Conservation (phyloP, 192 early-diverging fungal genomes). For the Podila horticola region DNA sequence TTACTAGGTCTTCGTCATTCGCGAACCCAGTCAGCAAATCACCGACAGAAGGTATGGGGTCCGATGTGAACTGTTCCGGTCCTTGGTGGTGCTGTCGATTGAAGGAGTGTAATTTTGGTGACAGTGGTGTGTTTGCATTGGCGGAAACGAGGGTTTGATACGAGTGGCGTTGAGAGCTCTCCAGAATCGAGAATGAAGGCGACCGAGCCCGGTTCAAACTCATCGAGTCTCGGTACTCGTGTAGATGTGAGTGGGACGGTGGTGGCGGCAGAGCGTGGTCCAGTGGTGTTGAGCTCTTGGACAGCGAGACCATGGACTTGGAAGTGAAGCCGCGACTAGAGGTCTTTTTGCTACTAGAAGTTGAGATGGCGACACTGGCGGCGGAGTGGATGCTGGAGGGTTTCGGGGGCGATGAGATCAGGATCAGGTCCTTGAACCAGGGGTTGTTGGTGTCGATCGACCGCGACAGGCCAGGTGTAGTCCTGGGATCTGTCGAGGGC, state of each 20-base stretch:
- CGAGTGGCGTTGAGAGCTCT: background rate
- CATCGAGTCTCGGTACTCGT: background rate
- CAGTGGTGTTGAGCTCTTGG: background rate
- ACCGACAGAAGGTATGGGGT: background rate
- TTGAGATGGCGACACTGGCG: background rate
- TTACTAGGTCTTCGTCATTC: background rate
- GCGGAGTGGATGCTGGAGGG: background rate
- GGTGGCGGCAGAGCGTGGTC: background rate
- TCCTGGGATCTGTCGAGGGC: background rate
- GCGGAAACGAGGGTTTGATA: background rate
- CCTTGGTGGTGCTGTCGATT: too few relatives aligned
- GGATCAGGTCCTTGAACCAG: slow-evolving; percentile 8
- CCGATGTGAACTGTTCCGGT: background rate
- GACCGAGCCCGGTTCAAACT: background rate
- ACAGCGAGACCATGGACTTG: slow-evolving; percentile 13
- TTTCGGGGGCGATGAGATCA: slow-evolving; percentile 16
- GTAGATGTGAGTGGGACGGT: background rate
- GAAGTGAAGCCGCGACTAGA: slow-evolving; percentile 3
- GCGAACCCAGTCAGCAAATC: background rate
- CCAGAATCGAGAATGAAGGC: background rate
- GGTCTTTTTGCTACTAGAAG: background rate
- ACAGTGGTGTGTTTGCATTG: background rate
- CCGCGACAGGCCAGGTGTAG: background rate
- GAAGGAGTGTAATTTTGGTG: background rate
- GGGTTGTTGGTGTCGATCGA: slow-evolving; percentile 3